Evolutionary conservation across 176 grass and related monocot genomes (phyloP).

Genomic region (Saccharum officinarum): DNA sequence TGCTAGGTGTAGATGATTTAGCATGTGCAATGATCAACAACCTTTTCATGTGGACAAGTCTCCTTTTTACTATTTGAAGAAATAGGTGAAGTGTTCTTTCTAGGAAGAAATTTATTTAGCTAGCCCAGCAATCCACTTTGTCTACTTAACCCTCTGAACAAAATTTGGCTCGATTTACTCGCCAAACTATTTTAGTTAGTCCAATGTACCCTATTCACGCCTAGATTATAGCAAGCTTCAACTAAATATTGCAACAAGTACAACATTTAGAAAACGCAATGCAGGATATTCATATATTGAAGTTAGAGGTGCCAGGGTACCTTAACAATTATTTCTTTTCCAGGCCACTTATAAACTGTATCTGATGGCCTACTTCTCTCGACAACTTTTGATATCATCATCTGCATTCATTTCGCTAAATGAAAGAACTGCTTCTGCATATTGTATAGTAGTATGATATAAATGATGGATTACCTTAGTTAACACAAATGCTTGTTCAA

Average conservation of each 20-base stretch:
- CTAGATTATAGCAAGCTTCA: slow-evolving; percentile 1
- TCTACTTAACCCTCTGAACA: neutral
- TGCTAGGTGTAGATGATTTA: neutral
- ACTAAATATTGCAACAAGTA: slow-evolving; percentile 15
- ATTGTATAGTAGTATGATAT: slow-evolving; percentile 10
- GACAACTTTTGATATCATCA: slow-evolving; percentile 71
- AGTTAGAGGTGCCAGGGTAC: slow-evolving; percentile 24
- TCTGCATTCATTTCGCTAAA: slow-evolving; percentile 54
- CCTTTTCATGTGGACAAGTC: neutral
- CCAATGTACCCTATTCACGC: neutral
- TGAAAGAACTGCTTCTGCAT: slow-evolving; percentile 27
- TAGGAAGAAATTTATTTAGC: neutral
- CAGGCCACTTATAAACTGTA: slow-evolving; percentile 25
- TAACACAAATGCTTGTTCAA: slow-evolving; percentile 91
- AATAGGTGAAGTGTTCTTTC: neutral
- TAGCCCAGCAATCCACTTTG: neutral
- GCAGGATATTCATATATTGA: neutral
- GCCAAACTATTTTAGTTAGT: neutral
- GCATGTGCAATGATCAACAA: neutral
- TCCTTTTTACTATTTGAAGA: neutral
- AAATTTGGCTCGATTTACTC: neutral
- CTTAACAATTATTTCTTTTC: slow-evolving; percentile 41
- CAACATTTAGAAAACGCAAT: slow-evolving; percentile 22
- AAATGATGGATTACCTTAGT: slow-evolving; percentile 70
- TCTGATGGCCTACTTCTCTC: slow-evolving; percentile 38